Evolutionary conservation across 1,284 basidiomycete species (phyloP).

Genomic region (Athelia psychrophila): DNA sequence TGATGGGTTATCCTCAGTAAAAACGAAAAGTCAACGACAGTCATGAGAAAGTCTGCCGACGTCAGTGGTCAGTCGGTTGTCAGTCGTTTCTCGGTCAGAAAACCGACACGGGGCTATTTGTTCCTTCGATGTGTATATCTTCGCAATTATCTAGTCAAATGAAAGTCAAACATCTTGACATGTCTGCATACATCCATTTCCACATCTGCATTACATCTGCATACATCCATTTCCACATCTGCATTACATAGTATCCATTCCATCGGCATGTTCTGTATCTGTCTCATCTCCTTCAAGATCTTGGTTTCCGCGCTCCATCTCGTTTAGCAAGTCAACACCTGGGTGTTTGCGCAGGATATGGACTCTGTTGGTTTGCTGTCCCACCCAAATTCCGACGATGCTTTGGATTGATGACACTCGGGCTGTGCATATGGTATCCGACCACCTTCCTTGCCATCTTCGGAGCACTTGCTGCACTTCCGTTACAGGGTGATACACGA

Average conservation of each 20-base stretch:
- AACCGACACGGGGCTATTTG: too few relatives aligned
- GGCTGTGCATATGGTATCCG: not conserved
- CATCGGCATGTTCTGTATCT: too few relatives aligned
- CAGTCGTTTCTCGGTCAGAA: too few relatives aligned
- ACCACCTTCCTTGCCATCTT: not conserved
- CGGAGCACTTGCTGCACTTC: not conserved
- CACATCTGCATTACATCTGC: too few relatives aligned
- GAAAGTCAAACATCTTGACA: too few relatives aligned
- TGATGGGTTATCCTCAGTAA: too few relatives aligned
- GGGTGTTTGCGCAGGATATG: not conserved
- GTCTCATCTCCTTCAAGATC: not conserved
- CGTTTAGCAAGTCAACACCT: not conserved
- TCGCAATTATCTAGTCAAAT: too few relatives aligned
- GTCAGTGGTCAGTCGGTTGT: too few relatives aligned
- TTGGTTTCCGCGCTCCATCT: not conserved
- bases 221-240: too few relatives aligned
- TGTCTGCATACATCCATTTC: too few relatives aligned
- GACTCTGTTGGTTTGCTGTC: not conserved
- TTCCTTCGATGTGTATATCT: too few relatives aligned
- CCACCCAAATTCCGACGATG: not conserved
- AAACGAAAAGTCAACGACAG: not conserved
- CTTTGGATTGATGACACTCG: not conserved
- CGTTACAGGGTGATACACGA: not conserved
- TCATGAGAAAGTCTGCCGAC: not conserved
- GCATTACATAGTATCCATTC: too few relatives aligned